Evolutionary conservation across 306 rosid species (phyloP).

Genomic region (Abrus precatorius): DNA sequence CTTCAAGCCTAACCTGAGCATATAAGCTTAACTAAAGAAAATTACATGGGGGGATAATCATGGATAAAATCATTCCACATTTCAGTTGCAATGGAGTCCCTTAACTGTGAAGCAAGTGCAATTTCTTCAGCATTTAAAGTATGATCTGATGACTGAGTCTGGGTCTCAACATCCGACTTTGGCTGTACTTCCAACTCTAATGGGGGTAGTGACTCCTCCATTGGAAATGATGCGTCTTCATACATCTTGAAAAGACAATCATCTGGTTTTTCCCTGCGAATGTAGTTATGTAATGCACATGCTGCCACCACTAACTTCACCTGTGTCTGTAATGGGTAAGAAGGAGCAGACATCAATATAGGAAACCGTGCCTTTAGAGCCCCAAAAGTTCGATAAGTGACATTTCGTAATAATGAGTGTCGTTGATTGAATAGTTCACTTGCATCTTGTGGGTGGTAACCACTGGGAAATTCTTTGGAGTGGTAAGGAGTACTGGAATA

Average conservation of each 20-base stretch:
- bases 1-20: constrained; percentile 51
- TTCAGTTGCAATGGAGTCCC: constrained; percentile 75
- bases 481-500: constrained; percentile 66
- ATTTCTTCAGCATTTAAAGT: constrained; percentile 61
- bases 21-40: constrained; percentile 31
- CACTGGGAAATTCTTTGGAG: constrained; percentile 64
- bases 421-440: constrained; percentile 83
- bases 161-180: constrained; percentile 46
- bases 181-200: constrained; percentile 53
- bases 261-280: constrained; percentile 76
- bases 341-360: constrained; percentile 78
- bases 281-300: constrained; percentile 84
- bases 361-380: constrained; percentile 84
- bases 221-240: constrained; percentile 53
- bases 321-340: constrained; percentile 88
- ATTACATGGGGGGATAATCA: constrained; percentile 65
- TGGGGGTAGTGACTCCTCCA: constrained; percentile 62
- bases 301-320: constrained; percentile 89
- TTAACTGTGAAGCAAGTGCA: constrained; percentile 57
- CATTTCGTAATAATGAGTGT: constrained; percentile 69
- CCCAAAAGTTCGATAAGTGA: constrained; percentile 68
- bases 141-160: constrained; percentile 50
- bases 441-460: constrained; percentile 77
- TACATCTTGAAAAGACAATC: constrained; percentile 78
- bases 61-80: constrained; percentile 80